A percentile compares a stretch with the other conserved stretches of the same genome.
Conservation (phyloP, 2,329 filamentous ascomycete species). For the Lasiodiplodia citricola region DNA sequence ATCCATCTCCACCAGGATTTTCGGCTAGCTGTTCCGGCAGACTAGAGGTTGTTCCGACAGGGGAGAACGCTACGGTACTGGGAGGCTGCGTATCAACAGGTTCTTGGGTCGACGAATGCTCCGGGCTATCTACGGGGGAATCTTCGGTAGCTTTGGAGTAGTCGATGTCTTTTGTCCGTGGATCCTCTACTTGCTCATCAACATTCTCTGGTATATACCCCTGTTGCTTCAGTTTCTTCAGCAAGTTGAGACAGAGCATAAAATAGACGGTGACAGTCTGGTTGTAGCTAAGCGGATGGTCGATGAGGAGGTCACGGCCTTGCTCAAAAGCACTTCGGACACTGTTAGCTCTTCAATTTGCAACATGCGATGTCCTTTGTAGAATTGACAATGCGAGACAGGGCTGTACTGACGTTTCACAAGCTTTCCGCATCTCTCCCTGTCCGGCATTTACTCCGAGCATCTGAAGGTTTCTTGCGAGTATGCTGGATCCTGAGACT, state of each 20-base stretch:
- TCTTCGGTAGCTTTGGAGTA: neutral
- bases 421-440: neutral
- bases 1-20: too few species aligned
- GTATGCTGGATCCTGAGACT: too few species aligned
- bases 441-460: too few species aligned
- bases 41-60: too few species aligned
- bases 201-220: neutral
- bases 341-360: neutral
- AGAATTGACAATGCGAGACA: neutral
- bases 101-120: neutral
- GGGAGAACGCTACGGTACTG: too few species aligned
- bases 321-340: neutral
- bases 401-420: neutral
- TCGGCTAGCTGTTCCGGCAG: too few species aligned
- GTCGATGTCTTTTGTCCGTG: neutral
- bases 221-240: neutral
- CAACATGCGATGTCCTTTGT: neutral
- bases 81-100: neutral
- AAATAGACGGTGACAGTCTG: neutral
- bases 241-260: neutral
- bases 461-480: too few species aligned
- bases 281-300: neutral
- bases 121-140: neutral
- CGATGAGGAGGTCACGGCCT: neutral
- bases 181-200: neutral